Evolutionary conservation across 495 filamentous ascomycete genomes (phyloP).

Genomic region (Penicillium antarcticum): DNA sequence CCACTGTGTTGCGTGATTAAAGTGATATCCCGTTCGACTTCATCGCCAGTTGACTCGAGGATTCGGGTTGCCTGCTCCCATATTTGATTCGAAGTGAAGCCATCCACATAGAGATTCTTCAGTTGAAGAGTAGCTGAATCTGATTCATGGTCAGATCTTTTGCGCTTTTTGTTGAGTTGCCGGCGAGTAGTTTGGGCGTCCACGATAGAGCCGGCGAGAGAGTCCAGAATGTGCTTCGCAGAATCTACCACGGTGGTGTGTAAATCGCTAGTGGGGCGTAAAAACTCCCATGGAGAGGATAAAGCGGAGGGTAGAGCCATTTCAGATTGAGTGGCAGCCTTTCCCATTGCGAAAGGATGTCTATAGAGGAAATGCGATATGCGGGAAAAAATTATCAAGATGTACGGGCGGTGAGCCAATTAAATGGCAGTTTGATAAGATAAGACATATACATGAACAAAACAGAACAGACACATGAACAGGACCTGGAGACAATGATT

Average conservation of each 20-base stretch:
- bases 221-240: constrained; percentile 73
- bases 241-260: constrained; percentile 61
- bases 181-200: constrained; percentile 59
- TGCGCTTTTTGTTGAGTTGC: constrained; percentile 63
- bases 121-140: constrained; percentile 55
- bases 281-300: constrained; percentile 51
- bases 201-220: constrained; percentile 65
- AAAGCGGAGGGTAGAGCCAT: constrained; percentile 24
- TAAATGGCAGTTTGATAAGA: constrained; percentile 17
- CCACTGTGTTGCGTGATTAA: constrained; percentile 22
- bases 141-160: constrained; percentile 47
- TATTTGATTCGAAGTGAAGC: constrained; percentile 83
- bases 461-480: no score
- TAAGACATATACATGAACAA: constrained; percentile 6
- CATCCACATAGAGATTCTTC: constrained; percentile 77
- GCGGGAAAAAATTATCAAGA: constrained; percentile 22
- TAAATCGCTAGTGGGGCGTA: constrained; percentile 64
- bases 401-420: constrained; percentile 15
- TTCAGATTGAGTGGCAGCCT: constrained; percentile 4
- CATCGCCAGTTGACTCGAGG: constrained; percentile 31
- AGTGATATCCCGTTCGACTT: constrained; percentile 32
- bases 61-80: constrained; percentile 92
- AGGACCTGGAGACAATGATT: no score
- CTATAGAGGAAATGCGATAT: not conserved
- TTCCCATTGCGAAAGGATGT: constrained; percentile 15